These are phyloP conservation scores for Saccharomycopsis selenospora DNA, from an alignment of 805 yeast genomes.

Conservation along the genomic window DNA sequence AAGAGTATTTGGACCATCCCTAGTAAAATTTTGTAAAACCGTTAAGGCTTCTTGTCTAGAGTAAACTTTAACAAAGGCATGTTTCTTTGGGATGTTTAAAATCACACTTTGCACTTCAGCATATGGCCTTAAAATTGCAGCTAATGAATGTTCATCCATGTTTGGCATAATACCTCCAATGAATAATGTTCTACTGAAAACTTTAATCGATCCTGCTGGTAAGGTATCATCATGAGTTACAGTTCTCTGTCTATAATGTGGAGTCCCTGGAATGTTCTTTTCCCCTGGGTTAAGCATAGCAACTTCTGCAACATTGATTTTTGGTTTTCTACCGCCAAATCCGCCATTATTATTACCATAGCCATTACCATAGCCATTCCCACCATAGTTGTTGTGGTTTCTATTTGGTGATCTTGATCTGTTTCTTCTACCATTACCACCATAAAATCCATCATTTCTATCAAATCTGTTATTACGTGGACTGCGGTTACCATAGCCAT, in stretches of 20 bases:
- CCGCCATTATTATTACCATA: constrained; percentile 13
- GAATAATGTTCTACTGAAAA: constrained; percentile 82
- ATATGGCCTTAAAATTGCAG: constrained; percentile 66
- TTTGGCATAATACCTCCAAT: constrained; percentile 87
- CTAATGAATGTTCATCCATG: constrained; percentile 71
- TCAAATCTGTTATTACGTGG: constrained; percentile 3
- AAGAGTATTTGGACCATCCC: constrained; percentile 53
- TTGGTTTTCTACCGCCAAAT: constrained; percentile 18
- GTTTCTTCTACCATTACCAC: constrained; percentile 15
- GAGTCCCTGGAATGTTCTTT: constrained; percentile 59
- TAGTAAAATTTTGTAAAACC: constrained; percentile 65
- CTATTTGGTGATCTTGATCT: constrained; percentile 21
- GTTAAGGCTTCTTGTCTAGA: constrained; percentile 87
- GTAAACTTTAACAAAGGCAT: constrained; percentile 92
- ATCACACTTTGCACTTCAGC: constrained; percentile 92
- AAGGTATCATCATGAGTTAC: constrained; percentile 63
- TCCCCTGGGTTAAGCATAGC: constrained; percentile 43
- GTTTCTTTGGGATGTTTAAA: constrained; percentile 80
- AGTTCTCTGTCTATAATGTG: constrained; percentile 69
- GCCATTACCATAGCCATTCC: constrained; percentile 21
- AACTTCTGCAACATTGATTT: constrained; percentile 21
- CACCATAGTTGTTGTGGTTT: constrained; percentile 2
- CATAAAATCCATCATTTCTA: constrained; percentile 13
- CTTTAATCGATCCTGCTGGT: constrained; percentile 76
- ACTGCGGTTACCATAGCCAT: neutral